Base-by-base conservation (phyloP, 148 eudicot genomes). In the Fallopia convolvulus region DNA sequence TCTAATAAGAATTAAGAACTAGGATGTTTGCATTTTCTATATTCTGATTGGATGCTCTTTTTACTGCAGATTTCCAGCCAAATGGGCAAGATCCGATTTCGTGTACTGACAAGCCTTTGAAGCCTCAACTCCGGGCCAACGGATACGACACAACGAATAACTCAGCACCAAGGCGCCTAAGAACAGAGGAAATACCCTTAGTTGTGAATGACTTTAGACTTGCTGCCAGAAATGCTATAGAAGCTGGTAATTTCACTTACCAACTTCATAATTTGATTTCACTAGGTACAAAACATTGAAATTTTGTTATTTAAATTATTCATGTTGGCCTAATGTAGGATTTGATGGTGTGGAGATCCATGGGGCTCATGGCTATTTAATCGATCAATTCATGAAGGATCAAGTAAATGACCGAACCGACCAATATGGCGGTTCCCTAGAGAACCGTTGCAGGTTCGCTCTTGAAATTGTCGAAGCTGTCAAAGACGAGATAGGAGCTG, bases 371-470 rank as follows among this genome's bases (percentile, higher is more conserved):
- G 89, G 87, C 33, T 86, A 84, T 77, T 77, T 86, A 48, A 84
- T 84, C 23, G 89, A 86, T 0, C 89, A 86, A 30, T 86, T 86
- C 56, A 66, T 86, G 72, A 86, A 86, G 77, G 89, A 84, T 58
- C 49, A 79, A 10, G 85, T 84, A 48, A 86, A 86, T 73, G 87
- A 85, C 32, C 85, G 90, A 66, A 81, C 83, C 17, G 90, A 88
- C 75, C 9, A 82, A 56, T 88, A 88, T 50, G 90, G 88, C 26
- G 90, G 90, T 39, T 79, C 85, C 33, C 50, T 85, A 47, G 88
- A 88, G 49, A 88, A 88, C 18, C 87, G 88, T n/a, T 88, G 90
- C 33, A 79, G 82, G 48, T 85, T 88, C 21, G 84, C 85, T 58
- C 76, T 88, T 0, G 87, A 88, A 76, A 72, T 88, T 50, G 87